These are phyloP conservation scores for Saturnispora sanitii DNA, from an alignment of 805 yeast species.

Conservation along the genomic window DNA sequence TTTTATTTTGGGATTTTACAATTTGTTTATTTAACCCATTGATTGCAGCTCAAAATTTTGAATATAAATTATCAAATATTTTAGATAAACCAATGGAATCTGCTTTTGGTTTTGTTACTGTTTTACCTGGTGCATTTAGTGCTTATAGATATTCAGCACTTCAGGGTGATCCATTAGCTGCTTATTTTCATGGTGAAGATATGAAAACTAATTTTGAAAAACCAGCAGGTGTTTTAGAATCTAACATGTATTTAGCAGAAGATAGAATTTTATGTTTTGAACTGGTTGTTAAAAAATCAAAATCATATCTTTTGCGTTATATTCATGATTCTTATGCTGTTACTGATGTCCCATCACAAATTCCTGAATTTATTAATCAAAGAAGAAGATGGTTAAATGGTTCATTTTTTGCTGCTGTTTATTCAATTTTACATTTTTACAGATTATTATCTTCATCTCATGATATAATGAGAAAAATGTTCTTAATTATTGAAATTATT, in stretches of 20 bases:
- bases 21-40: conserved; percentile 57
- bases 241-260: conserved; percentile 95
- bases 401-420: conserved; percentile 88
- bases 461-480: conserved; percentile 51
- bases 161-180: conserved; percentile 69
- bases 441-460: conserved; percentile 73
- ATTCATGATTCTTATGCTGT: conserved; percentile 84
- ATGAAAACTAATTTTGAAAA: conserved; percentile 44
- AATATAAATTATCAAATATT: conserved; percentile 88
- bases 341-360: conserved; percentile 87
- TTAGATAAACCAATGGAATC: conserved; percentile 93
- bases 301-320: conserved; percentile 68
- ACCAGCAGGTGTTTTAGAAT: conserved; percentile 78
- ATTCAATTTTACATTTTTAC: conserved; percentile 67
- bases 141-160: conserved; percentile 84
- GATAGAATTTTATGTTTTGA: conserved; percentile 94
- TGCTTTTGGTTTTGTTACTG: conserved; percentile 86
- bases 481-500: conserved; percentile 63
- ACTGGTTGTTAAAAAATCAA: conserved; percentile 67
- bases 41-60: conserved; percentile 93
- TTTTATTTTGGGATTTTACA: conserved; percentile 32
- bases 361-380: conserved; percentile 83
- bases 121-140: conserved; percentile 92
- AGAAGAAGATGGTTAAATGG: conserved; percentile 97
- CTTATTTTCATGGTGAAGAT: conserved; percentile 90